Conservation (phyloP, 1,139 yeast species). For the Debaryomycetaceae sp. region DNA sequence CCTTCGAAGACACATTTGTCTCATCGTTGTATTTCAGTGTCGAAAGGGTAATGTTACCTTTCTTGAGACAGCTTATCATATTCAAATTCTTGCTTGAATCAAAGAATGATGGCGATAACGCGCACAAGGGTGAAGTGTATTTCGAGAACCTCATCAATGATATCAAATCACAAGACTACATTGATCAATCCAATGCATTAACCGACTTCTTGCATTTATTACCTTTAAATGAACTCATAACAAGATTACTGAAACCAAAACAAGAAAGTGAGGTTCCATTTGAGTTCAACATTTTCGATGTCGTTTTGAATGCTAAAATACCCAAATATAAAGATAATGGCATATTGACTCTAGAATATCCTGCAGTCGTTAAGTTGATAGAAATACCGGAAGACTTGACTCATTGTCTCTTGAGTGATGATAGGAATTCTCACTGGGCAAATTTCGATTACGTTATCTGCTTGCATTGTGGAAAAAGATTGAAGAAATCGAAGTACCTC, state of each 20-base stretch:
- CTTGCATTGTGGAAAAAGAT: constrained; percentile 26
- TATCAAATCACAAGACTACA: constrained; percentile 14
- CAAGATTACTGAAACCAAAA: constrained; percentile 7
- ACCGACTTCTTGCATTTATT: constrained; percentile 20
- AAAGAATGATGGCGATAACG: constrained; percentile 21
- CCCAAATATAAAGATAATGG: constrained; percentile 21
- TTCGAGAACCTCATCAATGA: constrained; percentile 16
- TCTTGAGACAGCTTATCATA: constrained; percentile 34
- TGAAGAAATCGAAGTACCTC: constrained; percentile 13
- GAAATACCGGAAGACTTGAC: constrained; percentile 36
- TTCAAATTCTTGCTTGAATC: constrained; percentile 34
- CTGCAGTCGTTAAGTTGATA: constrained; percentile 39
- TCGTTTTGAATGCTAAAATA: constrained; percentile 24
- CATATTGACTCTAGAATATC: constrained; percentile 30
- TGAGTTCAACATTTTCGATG: constrained; percentile 22
- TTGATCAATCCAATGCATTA: constrained; percentile 20
- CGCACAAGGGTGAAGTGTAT: constrained; percentile 11
- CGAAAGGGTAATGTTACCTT: constrained; percentile 31
- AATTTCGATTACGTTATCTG: constrained; percentile 28
- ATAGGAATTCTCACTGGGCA: constrained; percentile 13
- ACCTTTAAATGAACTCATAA: constrained; percentile 15
- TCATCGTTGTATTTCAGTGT: constrained; percentile 20
- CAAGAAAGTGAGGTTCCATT: constrained; percentile 12
- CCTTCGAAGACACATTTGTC: constrained; percentile 2
- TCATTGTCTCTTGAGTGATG: constrained; percentile 24